phyloP scores from a whole-genome alignment of 192 early-diverging fungal genomes.

The Coemansia sp. region DNA sequence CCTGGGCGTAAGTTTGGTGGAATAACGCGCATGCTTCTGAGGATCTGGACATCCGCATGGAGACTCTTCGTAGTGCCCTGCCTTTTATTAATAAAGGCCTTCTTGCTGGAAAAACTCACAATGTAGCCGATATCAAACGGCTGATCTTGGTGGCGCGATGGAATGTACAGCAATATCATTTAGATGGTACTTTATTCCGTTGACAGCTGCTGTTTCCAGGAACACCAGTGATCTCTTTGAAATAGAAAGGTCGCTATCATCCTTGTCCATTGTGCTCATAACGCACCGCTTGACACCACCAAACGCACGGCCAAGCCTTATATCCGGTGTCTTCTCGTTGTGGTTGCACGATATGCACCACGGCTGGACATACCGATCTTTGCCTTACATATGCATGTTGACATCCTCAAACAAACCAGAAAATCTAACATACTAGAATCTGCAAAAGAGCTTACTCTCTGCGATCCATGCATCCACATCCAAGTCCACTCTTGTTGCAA shows the following conservation, averaged over 20 bases:
- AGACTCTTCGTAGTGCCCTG: neutral
- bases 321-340: slow-evolving; percentile 13
- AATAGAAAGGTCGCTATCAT: slow-evolving; percentile 4
- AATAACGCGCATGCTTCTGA: slow-evolving; percentile 38
- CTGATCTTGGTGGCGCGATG: slow-evolving; percentile 36
- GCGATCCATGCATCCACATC: slow-evolving; percentile 29
- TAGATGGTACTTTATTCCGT: slow-evolving; percentile 55
- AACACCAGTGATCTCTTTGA: slow-evolving; percentile 12
- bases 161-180: slow-evolving; percentile 62
- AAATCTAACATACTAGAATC: slow-evolving; percentile 59
- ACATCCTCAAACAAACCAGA: slow-evolving; percentile 61
- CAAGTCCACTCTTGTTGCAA: slow-evolving; percentile 27
- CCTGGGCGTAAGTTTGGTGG: slow-evolving; percentile 22
- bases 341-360: slow-evolving; percentile 34
- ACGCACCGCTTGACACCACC: slow-evolving; percentile 11
- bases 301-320: slow-evolving; percentile 22
- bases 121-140: slow-evolving; percentile 63
- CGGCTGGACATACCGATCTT: slow-evolving; percentile 14
- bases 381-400: slow-evolving; percentile 19
- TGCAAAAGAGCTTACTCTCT: slow-evolving; percentile 45
- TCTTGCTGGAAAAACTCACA: slow-evolving; percentile 22
- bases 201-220: slow-evolving; percentile 17
- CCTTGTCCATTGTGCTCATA: neutral
- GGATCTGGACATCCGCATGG: slow-evolving; percentile 42
- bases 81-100: neutral